Conservation (phyloP, 1,284 basidiomycete species). For the Cryptococcus sp. region DNA sequence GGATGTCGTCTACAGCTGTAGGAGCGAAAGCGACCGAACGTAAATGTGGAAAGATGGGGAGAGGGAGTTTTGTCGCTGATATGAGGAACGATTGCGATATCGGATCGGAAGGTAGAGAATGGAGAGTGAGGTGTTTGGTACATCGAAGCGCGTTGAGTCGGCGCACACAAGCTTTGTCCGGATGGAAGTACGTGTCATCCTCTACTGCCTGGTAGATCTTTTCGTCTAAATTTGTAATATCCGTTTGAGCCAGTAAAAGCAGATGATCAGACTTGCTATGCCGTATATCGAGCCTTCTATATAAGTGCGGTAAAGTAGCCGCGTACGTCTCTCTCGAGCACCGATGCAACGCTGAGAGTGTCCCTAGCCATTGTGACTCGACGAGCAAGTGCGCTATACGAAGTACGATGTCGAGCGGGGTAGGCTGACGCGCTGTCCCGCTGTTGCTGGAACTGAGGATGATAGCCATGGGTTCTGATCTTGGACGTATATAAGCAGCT, state of each 20-base stretch:
- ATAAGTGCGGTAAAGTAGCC: slow-evolving; percentile 25
- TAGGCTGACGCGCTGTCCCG: neutral
- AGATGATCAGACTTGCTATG: slow-evolving; percentile 7
- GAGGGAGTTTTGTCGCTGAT: neutral
- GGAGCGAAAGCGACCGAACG: slow-evolving; percentile 22
- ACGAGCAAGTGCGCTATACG: slow-evolving; percentile 24
- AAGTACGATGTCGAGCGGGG: slow-evolving; percentile 27
- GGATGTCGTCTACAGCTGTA: slow-evolving; percentile 26
- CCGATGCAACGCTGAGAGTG: slow-evolving; percentile 18
- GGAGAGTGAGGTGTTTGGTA: slow-evolving; percentile 15
- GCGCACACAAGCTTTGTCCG: slow-evolving; percentile 1
- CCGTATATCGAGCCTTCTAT: slow-evolving; percentile 16
- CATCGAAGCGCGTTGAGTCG: slow-evolving; percentile 12
- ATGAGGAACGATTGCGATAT: slow-evolving; percentile 4
- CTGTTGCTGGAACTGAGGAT: too few species aligned
- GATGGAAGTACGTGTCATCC: slow-evolving; percentile 3
- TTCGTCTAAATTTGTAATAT: neutral
- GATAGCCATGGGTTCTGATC: too few species aligned
- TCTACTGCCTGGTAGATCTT: slow-evolving; percentile 3
- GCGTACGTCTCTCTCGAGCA: slow-evolving; percentile 21
- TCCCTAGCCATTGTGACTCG: neutral
- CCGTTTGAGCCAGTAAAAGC: slow-evolving; percentile 5
- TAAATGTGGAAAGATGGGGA: slow-evolving; percentile 21
- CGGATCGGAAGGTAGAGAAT: slow-evolving; percentile 14
- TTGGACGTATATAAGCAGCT: too few species aligned